Evolutionary conservation across 345 rosid genomes (phyloP), one percentile per base, ranked within the genome.

Genomic region (Kernera saxatilis): DNA sequence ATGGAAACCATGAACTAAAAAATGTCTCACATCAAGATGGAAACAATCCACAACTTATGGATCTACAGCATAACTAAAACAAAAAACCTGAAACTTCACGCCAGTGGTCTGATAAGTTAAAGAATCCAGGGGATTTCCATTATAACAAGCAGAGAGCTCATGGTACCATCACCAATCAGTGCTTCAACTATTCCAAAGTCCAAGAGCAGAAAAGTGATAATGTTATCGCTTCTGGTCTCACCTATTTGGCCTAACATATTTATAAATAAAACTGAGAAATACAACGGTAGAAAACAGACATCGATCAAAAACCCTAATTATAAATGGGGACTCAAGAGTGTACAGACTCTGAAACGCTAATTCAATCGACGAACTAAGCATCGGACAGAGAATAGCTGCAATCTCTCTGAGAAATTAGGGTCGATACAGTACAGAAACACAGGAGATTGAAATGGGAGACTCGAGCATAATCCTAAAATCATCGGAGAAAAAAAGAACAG

Each of bases 301-400:
- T 1, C 32, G 14, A 65, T 58, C 59, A 55, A 45, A 69, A 76
- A 70, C 79, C 75, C 79, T 69, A 76, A 36, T 55, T 56, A 21
- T 8, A 6, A 35, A 10, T 2, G 50, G 35, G 14, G 40, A 17
- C 17, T 27, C 32, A 18, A 49, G 22, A 18, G 27, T 26, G 19
- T 4, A 64, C 1, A 46, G 7, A 40, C 69, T 39, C 37, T 19
- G 6, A 8, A 15, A 62, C 22, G 41, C 19, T 44, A 40, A 56
- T 25, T 62, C 45, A 69, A 43, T 54, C 71, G 26, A 49, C 26
- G 45, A 63, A 11, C 45, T 23, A 17, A 36, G 27, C 11, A 43
- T 41, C 59, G 26, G 11, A 52, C 6, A 32, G 29, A 25, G 46
- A 25, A 13, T 39, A 78, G 49, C 2, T 61, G 2, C 17, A 35